Conservation (phyloP, 2,329 filamentous ascomycete genomes). For the Neofusicoccum kwambonambiense region DNA sequence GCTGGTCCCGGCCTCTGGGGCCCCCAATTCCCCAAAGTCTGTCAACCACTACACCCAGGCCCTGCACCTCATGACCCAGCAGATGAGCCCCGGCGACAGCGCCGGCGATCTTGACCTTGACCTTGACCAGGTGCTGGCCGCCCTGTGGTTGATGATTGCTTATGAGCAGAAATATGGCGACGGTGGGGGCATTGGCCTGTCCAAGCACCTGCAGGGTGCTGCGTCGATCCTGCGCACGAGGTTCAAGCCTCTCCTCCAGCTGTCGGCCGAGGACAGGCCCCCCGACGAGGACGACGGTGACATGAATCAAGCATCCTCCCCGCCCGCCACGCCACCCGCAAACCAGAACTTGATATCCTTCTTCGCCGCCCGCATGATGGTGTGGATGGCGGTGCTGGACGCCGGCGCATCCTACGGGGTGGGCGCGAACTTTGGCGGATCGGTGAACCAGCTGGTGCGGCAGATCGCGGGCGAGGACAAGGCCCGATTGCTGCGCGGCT, state of each 20-base stretch:
- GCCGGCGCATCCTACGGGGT: slow-evolving; percentile 33
- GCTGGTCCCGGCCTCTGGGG: neutral
- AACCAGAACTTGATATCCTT: slow-evolving; percentile 26
- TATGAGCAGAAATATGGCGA: slow-evolving; percentile 44
- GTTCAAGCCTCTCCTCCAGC: slow-evolving; percentile 19
- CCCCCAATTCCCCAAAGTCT: neutral
- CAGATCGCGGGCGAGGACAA: slow-evolving; percentile 31
- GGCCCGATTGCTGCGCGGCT: slow-evolving; percentile 22
- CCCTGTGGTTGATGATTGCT: slow-evolving; percentile 38
- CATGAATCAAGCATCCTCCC: neutral
- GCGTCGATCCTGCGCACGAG: slow-evolving; percentile 31
- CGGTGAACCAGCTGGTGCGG: slow-evolving; percentile 3
- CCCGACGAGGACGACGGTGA: slow-evolving; percentile 13
- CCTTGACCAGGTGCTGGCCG: slow-evolving; percentile 32
- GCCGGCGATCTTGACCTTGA: slow-evolving; percentile 22
- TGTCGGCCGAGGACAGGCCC: neutral
- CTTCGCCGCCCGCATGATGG: slow-evolving; percentile 35
- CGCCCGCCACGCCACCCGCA: neutral
- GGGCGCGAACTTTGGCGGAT: slow-evolving; percentile 25
- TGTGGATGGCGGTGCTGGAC: slow-evolving; percentile 36
- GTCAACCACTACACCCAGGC: slow-evolving; percentile 29
- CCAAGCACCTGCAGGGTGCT: slow-evolving; percentile 35
- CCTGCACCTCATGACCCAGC: slow-evolving; percentile 32
- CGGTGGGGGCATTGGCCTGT: slow-evolving; percentile 28
- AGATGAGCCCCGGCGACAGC: slow-evolving; percentile 23